Percentiles rank a stretch among this genome's conserved stretches.
Conservation (phyloP, 345 rosid genomes). For the Boechera stricta region DNA sequence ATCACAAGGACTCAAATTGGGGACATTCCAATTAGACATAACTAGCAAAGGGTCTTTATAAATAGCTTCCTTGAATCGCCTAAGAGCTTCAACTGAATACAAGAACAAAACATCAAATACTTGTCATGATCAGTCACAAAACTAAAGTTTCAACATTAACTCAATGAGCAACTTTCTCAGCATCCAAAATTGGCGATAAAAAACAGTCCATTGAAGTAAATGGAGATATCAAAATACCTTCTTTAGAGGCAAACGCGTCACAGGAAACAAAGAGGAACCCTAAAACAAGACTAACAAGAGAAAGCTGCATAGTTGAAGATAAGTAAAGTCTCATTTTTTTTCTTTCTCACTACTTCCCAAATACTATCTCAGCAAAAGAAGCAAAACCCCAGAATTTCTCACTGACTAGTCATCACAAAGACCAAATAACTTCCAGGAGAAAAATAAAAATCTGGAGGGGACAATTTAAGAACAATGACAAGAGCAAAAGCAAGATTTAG, state of each 20-base stretch:
- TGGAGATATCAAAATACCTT: constrained; percentile 57
- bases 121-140: neutral
- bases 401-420: constrained; percentile 22
- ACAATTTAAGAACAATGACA: neutral
- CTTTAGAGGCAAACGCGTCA: constrained; percentile 59
- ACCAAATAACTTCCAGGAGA: constrained; percentile 10
- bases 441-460: neutral
- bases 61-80: constrained; percentile 73
- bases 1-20: constrained; percentile 78
- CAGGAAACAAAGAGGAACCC: constrained; percentile 56
- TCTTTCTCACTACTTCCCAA: neutral
- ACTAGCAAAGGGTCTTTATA: constrained; percentile 80
- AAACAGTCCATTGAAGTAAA: neutral
- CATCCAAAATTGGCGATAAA: neutral
- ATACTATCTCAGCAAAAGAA: constrained; percentile 12
- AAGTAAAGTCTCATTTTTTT: constrained; percentile 11
- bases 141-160: neutral
- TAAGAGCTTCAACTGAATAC: constrained; percentile 67
- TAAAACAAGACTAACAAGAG: constrained; percentile 43
- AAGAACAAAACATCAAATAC: constrained; percentile 8
- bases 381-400: constrained; percentile 21
- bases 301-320: constrained; percentile 37
- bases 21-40: constrained; percentile 77
- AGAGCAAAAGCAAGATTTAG: constrained; percentile 13
- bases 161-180: constrained; percentile 17